Percentiles rank a stretch among this genome's conserved stretches.
Evolutionary conservation across 257 asterid species (phyloP).

Genomic region (Petrea volubilis): DNA sequence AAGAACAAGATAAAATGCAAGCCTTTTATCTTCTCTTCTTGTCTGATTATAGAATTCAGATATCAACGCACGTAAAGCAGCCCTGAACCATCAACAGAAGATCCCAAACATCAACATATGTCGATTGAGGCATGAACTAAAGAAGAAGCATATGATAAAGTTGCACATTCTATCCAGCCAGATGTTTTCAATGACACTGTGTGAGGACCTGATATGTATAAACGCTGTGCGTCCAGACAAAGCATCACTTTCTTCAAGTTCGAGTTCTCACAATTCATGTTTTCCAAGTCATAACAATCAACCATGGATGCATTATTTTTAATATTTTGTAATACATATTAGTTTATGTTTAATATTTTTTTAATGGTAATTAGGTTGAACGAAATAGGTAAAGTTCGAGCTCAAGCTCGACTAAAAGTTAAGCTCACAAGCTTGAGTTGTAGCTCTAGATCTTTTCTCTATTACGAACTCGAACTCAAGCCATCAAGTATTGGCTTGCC

Average conservation of each 20-base stretch:
- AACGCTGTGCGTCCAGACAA: not conserved
- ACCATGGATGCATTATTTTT: too few relatives aligned
- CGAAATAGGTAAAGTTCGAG: too few relatives aligned
- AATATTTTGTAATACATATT: too few relatives aligned
- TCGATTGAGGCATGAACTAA: slow-evolving; percentile 20
- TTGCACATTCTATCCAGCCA: slow-evolving; percentile 18
- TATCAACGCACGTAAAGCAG: slow-evolving; percentile 1
- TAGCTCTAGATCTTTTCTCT: too few relatives aligned
- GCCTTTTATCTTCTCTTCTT: not conserved
- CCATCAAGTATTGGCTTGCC: too few relatives aligned
- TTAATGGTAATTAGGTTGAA: too few relatives aligned
- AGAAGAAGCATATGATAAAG: slow-evolving; percentile 4
- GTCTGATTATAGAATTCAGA: not conserved
- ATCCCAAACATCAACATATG: not conserved
- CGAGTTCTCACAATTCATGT: not conserved
- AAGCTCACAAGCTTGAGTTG: too few relatives aligned
- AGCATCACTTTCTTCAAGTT: slow-evolving; percentile 27
- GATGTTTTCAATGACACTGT: slow-evolving; percentile 14
- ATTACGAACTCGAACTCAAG: too few relatives aligned
- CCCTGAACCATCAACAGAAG: slow-evolving; percentile 6
- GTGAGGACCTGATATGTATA: slow-evolving; percentile 19
- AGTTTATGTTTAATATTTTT: too few relatives aligned
- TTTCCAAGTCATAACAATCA: slow-evolving; percentile 19
- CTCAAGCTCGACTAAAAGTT: too few relatives aligned
- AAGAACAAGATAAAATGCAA: not conserved